Percentiles rank a stretch among this genome's conserved stretches.
Evolutionary conservation across 2,329 filamentous ascomycete species (phyloP).

Genomic region (Aspergillus versicolor): DNA sequence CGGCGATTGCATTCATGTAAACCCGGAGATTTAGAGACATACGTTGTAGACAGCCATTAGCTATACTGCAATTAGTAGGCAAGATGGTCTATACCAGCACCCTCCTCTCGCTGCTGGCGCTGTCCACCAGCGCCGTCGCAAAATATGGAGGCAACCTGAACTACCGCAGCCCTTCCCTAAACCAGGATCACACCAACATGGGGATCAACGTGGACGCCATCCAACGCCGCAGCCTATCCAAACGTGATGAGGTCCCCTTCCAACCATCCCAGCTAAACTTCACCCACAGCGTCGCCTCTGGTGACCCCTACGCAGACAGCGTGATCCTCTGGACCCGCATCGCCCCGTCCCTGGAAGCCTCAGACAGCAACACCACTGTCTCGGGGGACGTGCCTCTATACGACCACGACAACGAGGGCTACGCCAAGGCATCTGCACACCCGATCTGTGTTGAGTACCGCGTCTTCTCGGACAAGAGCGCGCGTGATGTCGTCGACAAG

Average conservation of each 20-base stretch:
- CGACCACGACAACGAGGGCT: conserved; percentile 53
- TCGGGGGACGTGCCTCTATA: conserved; percentile 57
- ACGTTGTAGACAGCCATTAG: too few relatives aligned
- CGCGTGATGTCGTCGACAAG: conserved; percentile 46
- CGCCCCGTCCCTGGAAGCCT: conserved; percentile 43
- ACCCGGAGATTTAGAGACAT: neutral
- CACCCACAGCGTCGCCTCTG: conserved; percentile 61
- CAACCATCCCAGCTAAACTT: conserved; percentile 56
- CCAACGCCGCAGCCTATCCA: conserved; percentile 61
- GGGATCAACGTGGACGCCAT: conserved; percentile 47
- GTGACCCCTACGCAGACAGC: conserved; percentile 44
- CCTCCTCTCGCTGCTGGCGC: conserved; percentile 16
- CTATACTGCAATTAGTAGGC: neutral
- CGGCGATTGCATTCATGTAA: neutral
- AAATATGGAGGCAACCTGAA: conserved; percentile 57
- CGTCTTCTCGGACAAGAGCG: conserved; percentile 42
- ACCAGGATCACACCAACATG: conserved; percentile 56
- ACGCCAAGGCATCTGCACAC: conserved; percentile 54
- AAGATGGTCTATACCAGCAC: conserved; percentile 9
- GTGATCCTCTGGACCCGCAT: conserved; percentile 47
- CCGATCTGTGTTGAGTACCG: conserved; percentile 63
- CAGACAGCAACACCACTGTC: conserved; percentile 55
- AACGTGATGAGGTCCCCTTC: conserved; percentile 50
- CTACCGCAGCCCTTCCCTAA: conserved; percentile 64
- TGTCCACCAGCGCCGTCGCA: conserved; percentile 20